phyloP scores from a whole-genome alignment of 441 rosid genomes.

The Bocquillonia castaneifolia region DNA sequence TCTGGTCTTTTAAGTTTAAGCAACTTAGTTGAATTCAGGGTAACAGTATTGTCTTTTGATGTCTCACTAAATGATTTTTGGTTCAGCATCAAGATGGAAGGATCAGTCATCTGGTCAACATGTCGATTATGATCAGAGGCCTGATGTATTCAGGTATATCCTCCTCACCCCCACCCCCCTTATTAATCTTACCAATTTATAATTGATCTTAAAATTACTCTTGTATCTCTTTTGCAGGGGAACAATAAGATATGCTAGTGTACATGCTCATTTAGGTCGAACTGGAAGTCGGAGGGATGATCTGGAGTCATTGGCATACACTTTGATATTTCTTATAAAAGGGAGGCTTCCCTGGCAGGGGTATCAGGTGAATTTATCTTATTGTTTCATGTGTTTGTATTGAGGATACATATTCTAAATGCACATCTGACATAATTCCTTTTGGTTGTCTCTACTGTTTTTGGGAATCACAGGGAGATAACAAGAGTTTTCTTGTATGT shows the following conservation, averaged over 20 bases:
- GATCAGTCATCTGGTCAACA: constrained; percentile 79
- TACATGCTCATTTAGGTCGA: constrained; percentile 88
- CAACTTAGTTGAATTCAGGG: constrained; percentile 5
- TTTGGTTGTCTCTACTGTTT: constrained; percentile 12
- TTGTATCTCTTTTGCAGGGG: constrained; percentile 59
- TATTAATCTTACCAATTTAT: not conserved
- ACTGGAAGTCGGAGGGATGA: constrained; percentile 90
- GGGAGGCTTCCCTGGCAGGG: constrained; percentile 96
- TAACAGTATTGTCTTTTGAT: constrained; percentile 2
- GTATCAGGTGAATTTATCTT: constrained; percentile 48
- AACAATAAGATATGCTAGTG: constrained; percentile 86
- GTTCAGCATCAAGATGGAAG: constrained; percentile 91
- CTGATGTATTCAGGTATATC: constrained; percentile 81
- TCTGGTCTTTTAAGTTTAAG: constrained; percentile 7
- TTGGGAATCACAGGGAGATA: constrained; percentile 59
- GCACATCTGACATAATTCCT: constrained; percentile 4
- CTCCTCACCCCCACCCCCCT: too few relatives aligned
- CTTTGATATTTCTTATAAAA: constrained; percentile 70
- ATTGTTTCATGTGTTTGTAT: not conserved
- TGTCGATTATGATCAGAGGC: constrained; percentile 93
- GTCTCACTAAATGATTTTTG: constrained; percentile 9
- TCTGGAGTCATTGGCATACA: constrained; percentile 85
- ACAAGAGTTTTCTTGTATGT: constrained; percentile 85
- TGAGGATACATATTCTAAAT: constrained; percentile 9
- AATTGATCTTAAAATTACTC: constrained; percentile 8